phyloP scores from a whole-genome alignment of 1,284 basidiomycete species.

The Moesziomyces parantarcticus region DNA sequence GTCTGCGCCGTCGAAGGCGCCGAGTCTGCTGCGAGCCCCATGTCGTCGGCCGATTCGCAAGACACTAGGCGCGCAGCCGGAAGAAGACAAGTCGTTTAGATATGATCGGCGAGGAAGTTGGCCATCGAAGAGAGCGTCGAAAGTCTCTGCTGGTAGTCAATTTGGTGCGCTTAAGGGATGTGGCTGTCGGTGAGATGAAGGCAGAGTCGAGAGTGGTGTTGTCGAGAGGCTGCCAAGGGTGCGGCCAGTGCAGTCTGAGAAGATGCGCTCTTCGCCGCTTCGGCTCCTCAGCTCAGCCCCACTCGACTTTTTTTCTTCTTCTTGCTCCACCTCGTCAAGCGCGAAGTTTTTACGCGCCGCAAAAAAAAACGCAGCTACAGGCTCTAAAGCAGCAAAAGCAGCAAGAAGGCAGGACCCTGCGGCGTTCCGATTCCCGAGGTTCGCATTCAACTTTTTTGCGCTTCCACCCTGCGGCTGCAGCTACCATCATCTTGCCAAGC shows the following conservation, averaged over 20 bases:
- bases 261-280: too few species aligned
- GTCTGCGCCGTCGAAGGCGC: neutral
- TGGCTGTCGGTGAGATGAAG: too few species aligned
- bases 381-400: neutral
- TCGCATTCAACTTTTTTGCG: constrained; percentile 17
- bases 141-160: neutral
- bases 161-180: too few species aligned
- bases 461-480: neutral
- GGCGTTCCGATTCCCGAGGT: constrained; percentile 34
- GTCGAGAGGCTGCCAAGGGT: neutral
- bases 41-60: neutral
- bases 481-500: neutral
- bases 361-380: neutral
- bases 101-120: too few species aligned
- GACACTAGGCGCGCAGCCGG: neutral
- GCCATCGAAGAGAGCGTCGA: neutral
- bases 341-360: constrained; percentile 16
- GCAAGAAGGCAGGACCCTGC: constrained; percentile 9
- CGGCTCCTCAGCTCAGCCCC: too few species aligned
- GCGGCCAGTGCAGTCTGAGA: too few species aligned
- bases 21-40: constrained; percentile 14
- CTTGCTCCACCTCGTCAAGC: constrained; percentile 24
- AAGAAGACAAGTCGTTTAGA: too few species aligned
- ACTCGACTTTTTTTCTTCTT: constrained; percentile 7
- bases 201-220: neutral